Conservation (phyloP, 1,139 yeast species). For the Candida frijolesensis region DNA sequence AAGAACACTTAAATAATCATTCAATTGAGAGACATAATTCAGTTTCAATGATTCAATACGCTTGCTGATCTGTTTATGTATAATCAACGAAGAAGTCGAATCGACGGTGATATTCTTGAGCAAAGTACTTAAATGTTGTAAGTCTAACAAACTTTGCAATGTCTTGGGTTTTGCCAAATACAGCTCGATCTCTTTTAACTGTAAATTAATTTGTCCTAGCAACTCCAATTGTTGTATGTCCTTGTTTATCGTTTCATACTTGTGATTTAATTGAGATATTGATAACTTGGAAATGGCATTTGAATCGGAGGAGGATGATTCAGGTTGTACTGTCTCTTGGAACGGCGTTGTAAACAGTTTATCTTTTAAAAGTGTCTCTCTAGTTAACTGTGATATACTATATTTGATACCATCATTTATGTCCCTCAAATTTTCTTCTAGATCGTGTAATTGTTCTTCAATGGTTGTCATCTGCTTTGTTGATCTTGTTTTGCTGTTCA, state of each 20-base stretch:
- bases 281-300: constrained; percentile 12
- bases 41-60: constrained; percentile 9
- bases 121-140: constrained; percentile 16
- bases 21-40: constrained; percentile 19
- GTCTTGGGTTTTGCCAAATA: constrained; percentile 15
- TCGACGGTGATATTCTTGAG: constrained; percentile 9
- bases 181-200: constrained; percentile 24
- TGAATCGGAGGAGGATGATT: constrained; percentile 4
- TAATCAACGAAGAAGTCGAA: constrained; percentile 10
- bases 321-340: not conserved
- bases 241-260: constrained; percentile 18
- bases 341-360: constrained; percentile 10
- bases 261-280: constrained; percentile 24
- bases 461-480: constrained; percentile 10
- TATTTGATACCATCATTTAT: constrained; percentile 4
- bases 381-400: constrained; percentile 6
- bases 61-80: constrained; percentile 14
- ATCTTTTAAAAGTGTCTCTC: constrained; percentile 7
- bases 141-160: constrained; percentile 15
- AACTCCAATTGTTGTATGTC: constrained; percentile 22
- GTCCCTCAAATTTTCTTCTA: constrained; percentile 6
- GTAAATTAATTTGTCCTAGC: constrained; percentile 25
- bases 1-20: constrained; percentile 20
- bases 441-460: constrained; percentile 8
- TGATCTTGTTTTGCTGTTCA: constrained; percentile 5